phyloP scores from a whole-genome alignment of 768 basidiomycete species.

The Pleurotus salmoneostramineus region DNA sequence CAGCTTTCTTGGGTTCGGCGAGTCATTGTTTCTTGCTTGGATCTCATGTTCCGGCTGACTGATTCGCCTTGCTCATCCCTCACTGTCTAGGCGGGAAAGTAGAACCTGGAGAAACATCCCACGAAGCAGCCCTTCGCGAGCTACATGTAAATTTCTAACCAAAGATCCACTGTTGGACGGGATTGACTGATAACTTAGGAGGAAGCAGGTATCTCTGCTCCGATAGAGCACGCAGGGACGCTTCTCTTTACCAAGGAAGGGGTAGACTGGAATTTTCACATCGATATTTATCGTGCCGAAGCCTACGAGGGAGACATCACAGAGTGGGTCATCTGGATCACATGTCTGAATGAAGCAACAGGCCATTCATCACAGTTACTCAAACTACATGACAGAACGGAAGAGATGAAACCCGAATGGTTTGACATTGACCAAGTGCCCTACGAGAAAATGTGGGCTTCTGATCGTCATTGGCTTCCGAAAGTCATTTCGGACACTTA shows the following conservation, averaged over 20 bases:
- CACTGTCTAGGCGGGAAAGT: constrained; percentile 62
- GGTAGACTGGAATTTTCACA: constrained; percentile 58
- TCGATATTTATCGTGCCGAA: constrained; percentile 68
- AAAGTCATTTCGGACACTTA: constrained; percentile 39
- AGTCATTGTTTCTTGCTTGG: not conserved
- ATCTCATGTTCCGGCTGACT: not conserved
- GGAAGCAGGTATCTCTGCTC: constrained; percentile 73
- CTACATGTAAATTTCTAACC: constrained; percentile 38
- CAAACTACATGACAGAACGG: constrained; percentile 45
- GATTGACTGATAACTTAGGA: constrained; percentile 43
- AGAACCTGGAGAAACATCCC: constrained; percentile 64
- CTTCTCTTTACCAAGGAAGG: constrained; percentile 60
- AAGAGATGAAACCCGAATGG: constrained; percentile 89
- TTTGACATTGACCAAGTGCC: constrained; percentile 59
- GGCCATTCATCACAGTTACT: not conserved
- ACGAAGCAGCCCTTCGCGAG: constrained; percentile 75
- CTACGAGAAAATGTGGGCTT: constrained; percentile 55
- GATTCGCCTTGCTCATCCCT: too few species aligned
- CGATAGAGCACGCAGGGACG: constrained; percentile 58
- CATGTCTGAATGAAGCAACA: not conserved
- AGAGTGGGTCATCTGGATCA: constrained; percentile 47
- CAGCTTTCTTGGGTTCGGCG: not conserved
- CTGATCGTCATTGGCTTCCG: constrained; percentile 69
- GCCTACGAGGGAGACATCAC: constrained; percentile 54
- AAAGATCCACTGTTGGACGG: not conserved